These are phyloP conservation scores for Cercospora sp. DNA, from an alignment of 2,329 filamentous ascomycete species.

Conservation along the genomic window DNA sequence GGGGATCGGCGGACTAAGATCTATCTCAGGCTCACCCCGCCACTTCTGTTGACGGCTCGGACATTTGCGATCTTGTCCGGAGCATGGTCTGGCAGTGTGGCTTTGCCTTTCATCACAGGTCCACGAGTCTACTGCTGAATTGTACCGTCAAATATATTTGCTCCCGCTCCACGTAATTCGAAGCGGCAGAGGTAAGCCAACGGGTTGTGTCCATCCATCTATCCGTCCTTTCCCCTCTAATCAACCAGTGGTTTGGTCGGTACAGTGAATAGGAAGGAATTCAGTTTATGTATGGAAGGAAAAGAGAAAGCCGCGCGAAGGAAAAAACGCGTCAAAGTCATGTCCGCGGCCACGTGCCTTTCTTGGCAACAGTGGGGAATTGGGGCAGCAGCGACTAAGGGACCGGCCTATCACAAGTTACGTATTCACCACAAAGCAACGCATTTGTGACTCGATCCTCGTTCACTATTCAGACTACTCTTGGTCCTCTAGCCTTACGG, in stretches of 20 bases:
- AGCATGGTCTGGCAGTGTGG: neutral
- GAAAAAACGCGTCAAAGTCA: constrained; percentile 23
- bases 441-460: constrained; percentile 9
- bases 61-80: neutral
- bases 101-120: neutral
- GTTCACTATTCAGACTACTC: neutral
- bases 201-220: constrained; percentile 52
- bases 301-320: constrained; percentile 21
- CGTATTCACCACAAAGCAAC: neutral
- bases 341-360: neutral
- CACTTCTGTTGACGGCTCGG: neutral
- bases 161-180: constrained; percentile 45
- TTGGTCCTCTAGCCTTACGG: neutral
- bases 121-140: neutral
- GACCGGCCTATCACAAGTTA: constrained; percentile 15
- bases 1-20: neutral
- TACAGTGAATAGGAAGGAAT: constrained; percentile 66
- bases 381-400: neutral
- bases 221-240: constrained; percentile 70
- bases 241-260: constrained; percentile 55
- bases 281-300: constrained; percentile 43
- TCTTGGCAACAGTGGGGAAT: constrained; percentile 12
- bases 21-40: neutral
- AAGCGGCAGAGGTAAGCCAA: constrained; percentile 62
- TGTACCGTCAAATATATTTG: constrained; percentile 51